Conservation (phyloP, 139 green algal genomes). For the Chlorella sorokiniana region DNA sequence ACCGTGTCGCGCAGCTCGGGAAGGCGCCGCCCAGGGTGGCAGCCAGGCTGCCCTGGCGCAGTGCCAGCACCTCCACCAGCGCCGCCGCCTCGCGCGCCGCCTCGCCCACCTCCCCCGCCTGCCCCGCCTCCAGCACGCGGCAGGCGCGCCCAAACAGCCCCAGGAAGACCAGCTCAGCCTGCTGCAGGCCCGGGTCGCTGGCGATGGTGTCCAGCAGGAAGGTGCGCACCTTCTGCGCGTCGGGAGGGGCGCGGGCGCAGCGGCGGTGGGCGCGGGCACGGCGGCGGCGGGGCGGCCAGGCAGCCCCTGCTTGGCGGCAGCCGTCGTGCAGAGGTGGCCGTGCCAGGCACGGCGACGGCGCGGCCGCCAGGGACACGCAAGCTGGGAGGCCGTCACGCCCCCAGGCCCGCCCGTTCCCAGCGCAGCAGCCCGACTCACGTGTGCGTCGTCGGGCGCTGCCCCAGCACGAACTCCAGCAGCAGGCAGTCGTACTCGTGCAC, state of each 20-base stretch:
- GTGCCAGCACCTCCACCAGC: conserved; percentile 74
- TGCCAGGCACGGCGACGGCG: too few relatives aligned
- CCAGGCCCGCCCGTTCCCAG: too few relatives aligned
- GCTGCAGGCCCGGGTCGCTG: conserved; percentile 81
- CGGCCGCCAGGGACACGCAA: too few relatives aligned
- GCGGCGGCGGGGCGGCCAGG: too few relatives aligned
- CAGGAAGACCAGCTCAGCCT: conserved; percentile 85
- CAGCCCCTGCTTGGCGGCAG: too few relatives aligned
- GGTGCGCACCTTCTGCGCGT: conserved; percentile 49
- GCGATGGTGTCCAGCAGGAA: conserved; percentile 83
- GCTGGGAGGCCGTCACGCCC: neutral
- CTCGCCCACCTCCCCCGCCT: conserved; percentile 58
- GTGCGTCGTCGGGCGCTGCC: conserved; percentile 71
- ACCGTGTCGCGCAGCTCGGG: conserved; percentile 73
- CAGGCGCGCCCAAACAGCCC: conserved; percentile 84
- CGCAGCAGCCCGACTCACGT: conserved; percentile 21
- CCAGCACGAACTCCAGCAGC: conserved; percentile 74
- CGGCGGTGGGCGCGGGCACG: too few relatives aligned
- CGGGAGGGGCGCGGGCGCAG: neutral
- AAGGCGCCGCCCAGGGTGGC: conserved; percentile 67
- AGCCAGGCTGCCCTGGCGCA: conserved; percentile 50
- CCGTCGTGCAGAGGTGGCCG: too few relatives aligned
- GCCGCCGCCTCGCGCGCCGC: conserved; percentile 49
- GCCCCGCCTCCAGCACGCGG: conserved; percentile 62
- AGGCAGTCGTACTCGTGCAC: conserved; percentile 75